A percentile compares a stretch with the other conserved stretches of the same genome.
These are phyloP conservation scores for Amanita brunnescens DNA, from an alignment of 768 basidiomycete species.

Conservation along the genomic window DNA sequence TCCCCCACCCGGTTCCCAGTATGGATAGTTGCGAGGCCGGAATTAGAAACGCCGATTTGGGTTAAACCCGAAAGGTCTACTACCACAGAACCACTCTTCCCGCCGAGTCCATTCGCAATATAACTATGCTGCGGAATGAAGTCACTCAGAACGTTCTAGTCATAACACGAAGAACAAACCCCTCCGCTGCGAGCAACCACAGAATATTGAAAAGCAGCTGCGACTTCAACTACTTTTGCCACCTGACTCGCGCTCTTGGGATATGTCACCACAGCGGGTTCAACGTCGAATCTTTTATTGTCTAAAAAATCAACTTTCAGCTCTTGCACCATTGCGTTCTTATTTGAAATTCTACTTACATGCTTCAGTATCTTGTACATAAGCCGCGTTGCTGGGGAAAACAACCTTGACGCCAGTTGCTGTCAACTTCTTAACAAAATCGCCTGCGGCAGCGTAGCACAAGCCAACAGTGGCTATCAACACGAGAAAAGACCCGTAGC, in stretches of 20 bases:
- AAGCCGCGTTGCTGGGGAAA: not conserved
- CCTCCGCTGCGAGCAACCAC: conserved; percentile 34
- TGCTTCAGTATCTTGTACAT: not conserved
- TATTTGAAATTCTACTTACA: not conserved
- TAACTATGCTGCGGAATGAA: conserved; percentile 29
- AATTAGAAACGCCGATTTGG: conserved; percentile 19
- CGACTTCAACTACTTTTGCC: conserved; percentile 20
- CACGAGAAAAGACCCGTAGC: not conserved
- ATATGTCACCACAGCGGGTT: conserved; percentile 22
- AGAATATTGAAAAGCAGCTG: conserved; percentile 16
- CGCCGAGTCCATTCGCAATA: conserved; percentile 34
- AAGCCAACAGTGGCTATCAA: not conserved
- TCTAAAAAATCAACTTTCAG: conserved; percentile 10
- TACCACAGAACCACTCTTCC: conserved; percentile 31
- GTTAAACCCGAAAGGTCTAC: conserved; percentile 33
- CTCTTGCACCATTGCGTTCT: too few relatives aligned
- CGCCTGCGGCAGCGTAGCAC: not conserved
- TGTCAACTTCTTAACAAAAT: not conserved
- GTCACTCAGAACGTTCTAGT: not conserved
- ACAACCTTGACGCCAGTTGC: not conserved
- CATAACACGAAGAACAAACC: conserved; percentile 21
- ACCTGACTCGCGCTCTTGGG: conserved; percentile 22
- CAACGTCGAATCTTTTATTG: conserved; percentile 21
- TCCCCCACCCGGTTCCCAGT: conserved; percentile 31
- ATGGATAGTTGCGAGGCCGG: conserved; percentile 26